A percentile compares a stretch with the other conserved stretches of the same genome.
Conservation (phyloP, 169 alveolate genomes). For the Eimeria tenella region DNA sequence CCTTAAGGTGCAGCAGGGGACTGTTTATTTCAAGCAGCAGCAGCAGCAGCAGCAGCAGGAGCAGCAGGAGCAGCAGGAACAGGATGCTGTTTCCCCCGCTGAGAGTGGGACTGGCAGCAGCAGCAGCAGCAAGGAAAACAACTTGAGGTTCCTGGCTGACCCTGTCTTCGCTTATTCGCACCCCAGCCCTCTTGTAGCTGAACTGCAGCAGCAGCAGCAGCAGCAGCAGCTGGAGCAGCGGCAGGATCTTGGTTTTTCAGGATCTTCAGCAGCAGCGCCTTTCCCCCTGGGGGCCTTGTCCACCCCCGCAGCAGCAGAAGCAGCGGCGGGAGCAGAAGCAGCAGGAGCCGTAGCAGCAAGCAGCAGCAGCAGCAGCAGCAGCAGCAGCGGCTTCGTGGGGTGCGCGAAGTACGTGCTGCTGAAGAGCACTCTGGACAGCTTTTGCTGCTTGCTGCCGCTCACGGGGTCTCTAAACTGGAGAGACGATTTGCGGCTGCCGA, state of each 20-base stretch:
- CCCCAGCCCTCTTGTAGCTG: background rate
- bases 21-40: slow-evolving; percentile 26
- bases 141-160: slow-evolving; percentile 44
- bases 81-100: background rate
- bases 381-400: slow-evolving; percentile 12
- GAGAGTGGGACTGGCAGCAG: background rate
- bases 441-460: slow-evolving; percentile 76
- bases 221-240: slow-evolving; percentile 6
- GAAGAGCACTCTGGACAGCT: slow-evolving; percentile 78
- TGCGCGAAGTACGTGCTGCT: slow-evolving; percentile 64
- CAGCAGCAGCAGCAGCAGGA: slow-evolving; percentile 33
- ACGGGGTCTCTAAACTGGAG: slow-evolving; percentile 77
- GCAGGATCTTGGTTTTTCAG: slow-evolving; percentile 19
- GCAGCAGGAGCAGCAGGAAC: slow-evolving; percentile 21
- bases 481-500: slow-evolving; percentile 75
- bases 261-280: background rate
- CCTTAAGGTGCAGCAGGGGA: slow-evolving; percentile 37
- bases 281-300: background rate
- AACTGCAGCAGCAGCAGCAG: background rate
- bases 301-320: background rate
- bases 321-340: slow-evolving; percentile 9
- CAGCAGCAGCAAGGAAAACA: slow-evolving; percentile 39
- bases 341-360: background rate
- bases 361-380: background rate
- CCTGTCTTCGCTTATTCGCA: slow-evolving; percentile 42